phyloP scores from a whole-genome alignment of 345 rosid genomes.

The Orychophragmus violaceus region DNA sequence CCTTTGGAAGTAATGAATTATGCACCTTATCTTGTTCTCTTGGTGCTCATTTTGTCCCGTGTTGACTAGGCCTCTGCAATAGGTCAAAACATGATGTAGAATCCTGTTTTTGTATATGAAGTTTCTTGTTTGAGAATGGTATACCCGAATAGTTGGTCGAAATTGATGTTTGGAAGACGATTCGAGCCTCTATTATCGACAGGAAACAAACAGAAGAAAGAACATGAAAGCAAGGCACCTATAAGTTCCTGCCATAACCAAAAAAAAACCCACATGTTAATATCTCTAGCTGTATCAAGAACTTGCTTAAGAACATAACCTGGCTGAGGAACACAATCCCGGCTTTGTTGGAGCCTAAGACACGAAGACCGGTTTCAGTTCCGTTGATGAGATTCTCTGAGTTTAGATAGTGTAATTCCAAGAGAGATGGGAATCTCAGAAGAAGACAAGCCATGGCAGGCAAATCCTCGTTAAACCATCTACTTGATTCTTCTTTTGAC shows the following conservation, averaged over 20 bases:
- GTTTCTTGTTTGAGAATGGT: slow-evolving; percentile 13
- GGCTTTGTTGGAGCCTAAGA: slow-evolving; percentile 49
- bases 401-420: slow-evolving; percentile 54
- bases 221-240: slow-evolving; percentile 72
- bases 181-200: slow-evolving; percentile 39
- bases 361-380: slow-evolving; percentile 41
- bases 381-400: slow-evolving; percentile 33
- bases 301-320: slow-evolving; percentile 27
- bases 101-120: background rate
- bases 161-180: slow-evolving; percentile 66
- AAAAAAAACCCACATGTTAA: background rate
- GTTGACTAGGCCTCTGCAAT: slow-evolving; percentile 51
- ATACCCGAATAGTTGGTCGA: slow-evolving; percentile 68
- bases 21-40: slow-evolving; percentile 63
- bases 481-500: slow-evolving; percentile 37
- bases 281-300: background rate
- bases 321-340: slow-evolving; percentile 71
- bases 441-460: slow-evolving; percentile 62
- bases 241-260: slow-evolving; percentile 48
- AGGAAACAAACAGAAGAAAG: slow-evolving; percentile 79
- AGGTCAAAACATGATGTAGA: background rate
- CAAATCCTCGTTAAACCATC: slow-evolving; percentile 54
- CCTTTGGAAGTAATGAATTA: slow-evolving; percentile 67
- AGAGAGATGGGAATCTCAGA: slow-evolving; percentile 50
- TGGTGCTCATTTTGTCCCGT: slow-evolving; percentile 38